Conservation (phyloP, 768 basidiomycete genomes). For the Tylopilus rubrobrunneus region DNA sequence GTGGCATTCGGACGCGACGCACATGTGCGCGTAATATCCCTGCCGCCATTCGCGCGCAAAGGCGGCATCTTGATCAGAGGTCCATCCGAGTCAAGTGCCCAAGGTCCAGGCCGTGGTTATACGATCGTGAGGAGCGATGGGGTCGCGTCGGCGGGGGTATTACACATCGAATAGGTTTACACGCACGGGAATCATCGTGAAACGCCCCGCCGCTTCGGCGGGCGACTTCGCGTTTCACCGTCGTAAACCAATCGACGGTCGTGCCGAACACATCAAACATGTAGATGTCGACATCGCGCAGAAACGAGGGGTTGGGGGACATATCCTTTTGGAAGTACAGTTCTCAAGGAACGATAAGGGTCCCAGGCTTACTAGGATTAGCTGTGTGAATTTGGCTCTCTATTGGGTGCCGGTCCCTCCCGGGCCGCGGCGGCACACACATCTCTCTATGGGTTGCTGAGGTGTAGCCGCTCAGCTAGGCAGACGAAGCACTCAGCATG, state of each 20-base stretch:
- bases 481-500: too few relatives aligned
- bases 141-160: too few relatives aligned
- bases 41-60: conserved; percentile 58
- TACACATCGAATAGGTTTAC: conserved; percentile 2
- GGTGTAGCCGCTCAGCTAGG: too few relatives aligned
- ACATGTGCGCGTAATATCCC: conserved; percentile 38
- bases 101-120: not conserved
- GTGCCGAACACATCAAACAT: conserved; percentile 52
- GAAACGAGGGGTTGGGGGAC: not conserved
- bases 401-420: too few relatives aligned
- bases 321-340: not conserved
- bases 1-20: not conserved
- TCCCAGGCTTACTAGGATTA: too few relatives aligned
- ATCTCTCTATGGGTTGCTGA: too few relatives aligned
- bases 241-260: conserved; percentile 41
- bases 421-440: too few relatives aligned
- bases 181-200: not conserved
- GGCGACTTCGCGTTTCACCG: conserved; percentile 19
- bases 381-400: too few relatives aligned
- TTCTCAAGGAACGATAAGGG: not conserved
- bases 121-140: too few relatives aligned
- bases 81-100: not conserved
- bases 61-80: conserved; percentile 22
- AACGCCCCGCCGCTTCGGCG: conserved; percentile 13
- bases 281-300: conserved; percentile 37